phyloP scores from a whole-genome alignment of 805 yeast species.

The Brettanomyces nanus region DNA sequence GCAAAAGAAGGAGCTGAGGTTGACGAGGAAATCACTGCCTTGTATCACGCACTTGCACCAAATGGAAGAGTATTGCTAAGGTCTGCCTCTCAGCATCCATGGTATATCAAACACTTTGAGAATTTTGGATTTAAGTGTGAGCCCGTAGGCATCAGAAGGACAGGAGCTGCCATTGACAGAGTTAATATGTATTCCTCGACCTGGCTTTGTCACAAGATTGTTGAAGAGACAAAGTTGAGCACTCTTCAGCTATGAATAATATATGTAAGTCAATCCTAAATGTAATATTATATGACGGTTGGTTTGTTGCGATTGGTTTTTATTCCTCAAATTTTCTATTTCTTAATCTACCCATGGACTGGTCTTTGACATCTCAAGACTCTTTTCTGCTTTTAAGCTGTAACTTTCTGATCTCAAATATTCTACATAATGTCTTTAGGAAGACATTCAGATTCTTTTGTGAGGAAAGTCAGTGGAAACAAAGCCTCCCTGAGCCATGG shows the following conservation, averaged over 20 bases:
- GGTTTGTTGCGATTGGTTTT: no score
- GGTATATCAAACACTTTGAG: slow-evolving; percentile 71
- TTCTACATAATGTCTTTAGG: neutral
- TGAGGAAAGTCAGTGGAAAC: no score
- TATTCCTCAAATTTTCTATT: no score
- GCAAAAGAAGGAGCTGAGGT: slow-evolving; percentile 60
- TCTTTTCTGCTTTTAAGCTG: no score
- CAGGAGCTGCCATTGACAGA: slow-evolving; percentile 65
- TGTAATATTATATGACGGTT: no score
- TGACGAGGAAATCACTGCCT: slow-evolving; percentile 53
- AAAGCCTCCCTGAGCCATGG: no score
- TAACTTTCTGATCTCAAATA: no score
- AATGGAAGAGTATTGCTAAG: slow-evolving; percentile 73
- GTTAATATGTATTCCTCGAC: slow-evolving; percentile 86
- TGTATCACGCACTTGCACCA: slow-evolving; percentile 50
- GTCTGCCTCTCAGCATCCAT: slow-evolving; percentile 65
- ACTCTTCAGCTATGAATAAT: slow-evolving; percentile 24
- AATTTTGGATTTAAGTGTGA: slow-evolving; percentile 56
- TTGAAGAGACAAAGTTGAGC: slow-evolving; percentile 39
- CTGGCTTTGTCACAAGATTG: slow-evolving; percentile 65
- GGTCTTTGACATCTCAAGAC: no score
- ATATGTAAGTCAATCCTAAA: no score
- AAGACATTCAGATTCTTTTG: no score
- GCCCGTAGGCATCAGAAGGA: slow-evolving; percentile 59
- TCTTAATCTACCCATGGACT: no score